These are phyloP conservation scores for Cudoniella acicularis DNA, from an alignment of 495 filamentous ascomycete genomes.

Conservation along the genomic window DNA sequence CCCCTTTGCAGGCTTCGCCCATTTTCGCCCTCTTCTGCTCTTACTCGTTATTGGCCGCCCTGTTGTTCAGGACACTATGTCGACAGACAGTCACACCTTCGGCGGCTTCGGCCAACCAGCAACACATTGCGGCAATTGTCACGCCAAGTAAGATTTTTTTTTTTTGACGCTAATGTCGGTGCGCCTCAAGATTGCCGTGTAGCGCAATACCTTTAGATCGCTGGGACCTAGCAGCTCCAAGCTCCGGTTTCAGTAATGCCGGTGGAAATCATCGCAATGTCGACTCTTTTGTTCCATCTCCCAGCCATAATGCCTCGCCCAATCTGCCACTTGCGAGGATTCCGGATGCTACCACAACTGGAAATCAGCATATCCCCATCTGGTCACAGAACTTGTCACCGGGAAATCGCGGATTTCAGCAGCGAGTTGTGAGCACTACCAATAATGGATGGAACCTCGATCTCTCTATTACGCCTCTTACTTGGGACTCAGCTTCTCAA, in stretches of 20 bases:
- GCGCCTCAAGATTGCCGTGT: constrained; percentile 12
- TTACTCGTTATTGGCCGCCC: constrained; percentile 18
- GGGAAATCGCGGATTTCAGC: constrained; percentile 4
- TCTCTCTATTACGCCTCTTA: constrained; percentile 2
- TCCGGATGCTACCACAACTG: constrained; percentile 6
- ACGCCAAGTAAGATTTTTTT: constrained; percentile 13
- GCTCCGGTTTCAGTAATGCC: neutral
- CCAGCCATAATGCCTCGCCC: constrained; percentile 1
- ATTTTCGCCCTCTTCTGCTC: constrained; percentile 22
- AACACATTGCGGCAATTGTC: constrained; percentile 5
- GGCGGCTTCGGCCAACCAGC: constrained; percentile 7
- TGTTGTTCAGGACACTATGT: constrained; percentile 11
- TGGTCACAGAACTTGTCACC: constrained; percentile 13
- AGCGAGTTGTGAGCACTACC: constrained; percentile 5
- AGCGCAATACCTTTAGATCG: neutral
- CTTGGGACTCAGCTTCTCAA: constrained; percentile 9
- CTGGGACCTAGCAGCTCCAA: neutral
- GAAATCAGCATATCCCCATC: constrained; percentile 7
- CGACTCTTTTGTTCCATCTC: neutral
- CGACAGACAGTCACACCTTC: constrained; percentile 2
- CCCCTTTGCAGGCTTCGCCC: too few species aligned
- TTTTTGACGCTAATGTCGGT: constrained; percentile 18
- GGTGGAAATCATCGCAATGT: neutral
- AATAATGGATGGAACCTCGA: constrained; percentile 5
- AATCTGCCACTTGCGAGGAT: constrained; percentile 8